Percentiles rank a stretch among this genome's conserved stretches.
phyloP scores from a whole-genome alignment of 75 land plant genomes.

The Azolla pinnata region DNA sequence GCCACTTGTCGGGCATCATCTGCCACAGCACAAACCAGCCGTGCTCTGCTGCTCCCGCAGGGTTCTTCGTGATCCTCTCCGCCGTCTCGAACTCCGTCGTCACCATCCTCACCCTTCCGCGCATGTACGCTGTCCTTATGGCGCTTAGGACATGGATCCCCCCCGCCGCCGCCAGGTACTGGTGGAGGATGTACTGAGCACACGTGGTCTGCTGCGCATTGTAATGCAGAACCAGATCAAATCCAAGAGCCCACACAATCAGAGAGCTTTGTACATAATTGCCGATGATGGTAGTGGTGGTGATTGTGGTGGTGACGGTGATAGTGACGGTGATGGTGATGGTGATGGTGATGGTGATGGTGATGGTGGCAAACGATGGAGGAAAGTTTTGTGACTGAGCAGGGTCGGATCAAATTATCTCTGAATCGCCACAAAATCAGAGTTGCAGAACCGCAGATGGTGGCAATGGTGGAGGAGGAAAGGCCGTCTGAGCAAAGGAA shows the following conservation, averaged over 20 bases:
- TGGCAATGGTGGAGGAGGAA: too few relatives aligned
- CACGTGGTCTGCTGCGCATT: slow-evolving; percentile 41
- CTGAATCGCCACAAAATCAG: too few relatives aligned
- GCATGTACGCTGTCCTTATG: slow-evolving; percentile 46
- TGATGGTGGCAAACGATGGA: too few relatives aligned
- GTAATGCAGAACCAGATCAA: neutral
- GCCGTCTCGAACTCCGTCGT: slow-evolving; percentile 55
- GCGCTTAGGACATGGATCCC: slow-evolving; percentile 24
- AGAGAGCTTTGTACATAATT: neutral
- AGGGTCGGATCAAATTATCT: too few relatives aligned
- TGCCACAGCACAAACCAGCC: slow-evolving; percentile 78
- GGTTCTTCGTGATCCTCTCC: slow-evolving; percentile 33
- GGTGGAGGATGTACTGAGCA: slow-evolving; percentile 46
- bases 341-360: too few relatives aligned
- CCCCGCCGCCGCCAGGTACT: slow-evolving; percentile 43
- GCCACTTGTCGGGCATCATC: slow-evolving; percentile 82
- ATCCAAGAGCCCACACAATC: slow-evolving; percentile 2
- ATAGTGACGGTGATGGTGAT: too few relatives aligned
- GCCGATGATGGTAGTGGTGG: neutral
- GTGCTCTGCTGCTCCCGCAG: slow-evolving; percentile 42
- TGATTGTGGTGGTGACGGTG: too few relatives aligned
- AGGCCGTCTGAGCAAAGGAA: too few relatives aligned
- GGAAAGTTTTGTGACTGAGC: too few relatives aligned
- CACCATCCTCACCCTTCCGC: slow-evolving; percentile 62
- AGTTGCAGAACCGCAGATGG: too few relatives aligned